Percentiles rank a stretch among this genome's conserved stretches.
Conservation (phyloP, 768 basidiomycete genomes). For the Tricholoma hemisulphureum region DNA sequence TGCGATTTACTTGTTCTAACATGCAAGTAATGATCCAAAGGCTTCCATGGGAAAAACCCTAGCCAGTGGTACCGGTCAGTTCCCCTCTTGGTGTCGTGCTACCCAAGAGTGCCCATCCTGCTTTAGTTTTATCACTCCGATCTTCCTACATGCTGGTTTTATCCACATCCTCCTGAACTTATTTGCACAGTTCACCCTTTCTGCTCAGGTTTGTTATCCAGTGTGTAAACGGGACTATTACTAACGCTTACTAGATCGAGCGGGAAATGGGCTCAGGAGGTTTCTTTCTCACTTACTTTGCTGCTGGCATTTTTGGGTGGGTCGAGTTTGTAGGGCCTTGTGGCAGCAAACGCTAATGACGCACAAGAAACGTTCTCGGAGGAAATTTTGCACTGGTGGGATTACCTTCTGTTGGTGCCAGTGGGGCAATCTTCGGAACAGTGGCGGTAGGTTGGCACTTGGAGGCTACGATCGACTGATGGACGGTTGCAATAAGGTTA, state of each 20-base stretch:
- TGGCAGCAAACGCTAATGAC: not conserved
- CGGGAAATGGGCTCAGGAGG: slow-evolving; percentile 87
- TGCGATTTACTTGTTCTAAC: slow-evolving; percentile 8
- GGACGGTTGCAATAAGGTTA: slow-evolving; percentile 42
- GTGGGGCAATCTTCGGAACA: slow-evolving; percentile 90
- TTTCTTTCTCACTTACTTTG: slow-evolving; percentile 83
- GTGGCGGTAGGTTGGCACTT: slow-evolving; percentile 53
- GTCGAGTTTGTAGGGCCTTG: slow-evolving; percentile 5
- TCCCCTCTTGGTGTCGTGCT: not conserved
- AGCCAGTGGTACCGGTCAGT: slow-evolving; percentile 50
- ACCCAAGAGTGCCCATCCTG: not conserved
- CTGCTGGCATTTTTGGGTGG: slow-evolving; percentile 91
- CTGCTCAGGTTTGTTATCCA: slow-evolving; percentile 57
- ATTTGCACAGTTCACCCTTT: slow-evolving; percentile 79
- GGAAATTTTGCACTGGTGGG: slow-evolving; percentile 93
- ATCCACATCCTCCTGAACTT: slow-evolving; percentile 91
- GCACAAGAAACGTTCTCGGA: slow-evolving; percentile 73
- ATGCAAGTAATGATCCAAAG: slow-evolving; percentile 18
- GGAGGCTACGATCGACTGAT: not conserved
- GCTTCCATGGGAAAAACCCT: slow-evolving; percentile 41
- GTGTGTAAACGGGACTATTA: not conserved
- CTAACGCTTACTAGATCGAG: slow-evolving; percentile 59
- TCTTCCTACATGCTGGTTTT: slow-evolving; percentile 94
- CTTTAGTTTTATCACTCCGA: slow-evolving; percentile 76
- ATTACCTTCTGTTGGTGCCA: slow-evolving; percentile 86